These are phyloP conservation scores for Noccaea caerulescens DNA, from an alignment of 345 rosid species.

Conservation along the genomic window DNA sequence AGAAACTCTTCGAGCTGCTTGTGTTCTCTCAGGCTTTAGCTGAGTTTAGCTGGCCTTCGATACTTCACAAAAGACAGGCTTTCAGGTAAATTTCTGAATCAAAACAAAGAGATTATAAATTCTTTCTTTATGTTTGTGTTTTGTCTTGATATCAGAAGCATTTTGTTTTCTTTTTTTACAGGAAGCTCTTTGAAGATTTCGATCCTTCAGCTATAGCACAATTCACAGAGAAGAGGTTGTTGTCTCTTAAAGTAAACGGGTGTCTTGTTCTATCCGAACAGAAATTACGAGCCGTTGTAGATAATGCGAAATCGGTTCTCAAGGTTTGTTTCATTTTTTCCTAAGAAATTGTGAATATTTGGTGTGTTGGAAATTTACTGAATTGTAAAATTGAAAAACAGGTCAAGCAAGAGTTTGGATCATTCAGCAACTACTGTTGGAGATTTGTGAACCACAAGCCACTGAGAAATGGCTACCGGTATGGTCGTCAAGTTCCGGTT, in stretches of 20 bases:
- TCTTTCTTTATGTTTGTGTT: conserved; percentile 2
- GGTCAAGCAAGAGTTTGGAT: conserved; percentile 82
- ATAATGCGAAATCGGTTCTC: conserved; percentile 71
- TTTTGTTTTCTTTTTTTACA: conserved; percentile 39
- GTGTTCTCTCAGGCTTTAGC: conserved; percentile 96
- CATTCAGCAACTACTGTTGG: conserved; percentile 84
- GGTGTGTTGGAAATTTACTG: background rate
- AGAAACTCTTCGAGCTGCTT: conserved; percentile 77
- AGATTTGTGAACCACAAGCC: conserved; percentile 70
- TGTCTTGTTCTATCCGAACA: conserved; percentile 72
- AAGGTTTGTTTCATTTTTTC: conserved; percentile 53
- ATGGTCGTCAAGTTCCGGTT: conserved; percentile 77
- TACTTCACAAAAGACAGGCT: conserved; percentile 62
- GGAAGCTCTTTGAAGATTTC: conserved; percentile 78
- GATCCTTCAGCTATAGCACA: conserved; percentile 64
- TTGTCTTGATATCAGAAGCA: background rate
- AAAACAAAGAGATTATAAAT: background rate
- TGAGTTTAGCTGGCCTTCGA: conserved; percentile 88
- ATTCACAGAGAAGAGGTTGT: conserved; percentile 72
- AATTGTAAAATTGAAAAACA: conserved; percentile 38
- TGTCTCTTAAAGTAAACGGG: conserved; percentile 66
- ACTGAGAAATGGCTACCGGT: conserved; percentile 66
- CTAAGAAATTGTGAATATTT: background rate
- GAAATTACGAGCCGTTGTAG: conserved; percentile 84
- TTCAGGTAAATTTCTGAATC: conserved; percentile 55